phyloP scores from a whole-genome alignment of 73 alveolate species.

The Stentor roeselii region DNA sequence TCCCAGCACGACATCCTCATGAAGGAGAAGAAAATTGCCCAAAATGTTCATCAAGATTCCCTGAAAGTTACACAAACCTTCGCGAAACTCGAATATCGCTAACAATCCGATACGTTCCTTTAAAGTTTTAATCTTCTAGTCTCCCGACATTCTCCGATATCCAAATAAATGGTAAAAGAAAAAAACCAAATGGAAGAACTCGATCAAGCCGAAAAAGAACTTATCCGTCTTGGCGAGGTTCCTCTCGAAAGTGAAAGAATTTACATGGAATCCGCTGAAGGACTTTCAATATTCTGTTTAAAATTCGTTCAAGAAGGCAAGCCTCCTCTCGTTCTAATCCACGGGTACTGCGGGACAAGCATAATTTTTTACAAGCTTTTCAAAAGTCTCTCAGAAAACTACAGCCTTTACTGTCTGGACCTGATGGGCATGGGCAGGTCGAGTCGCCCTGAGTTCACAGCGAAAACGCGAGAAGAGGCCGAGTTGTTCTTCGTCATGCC shows the following conservation, averaged over 20 bases:
- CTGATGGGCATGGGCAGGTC: conserved; percentile 71
- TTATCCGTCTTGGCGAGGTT: not conserved
- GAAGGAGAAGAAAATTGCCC: not conserved
- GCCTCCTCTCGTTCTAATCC: conserved; percentile 30
- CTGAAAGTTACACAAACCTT: not conserved
- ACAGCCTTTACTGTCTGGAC: conserved; percentile 54
- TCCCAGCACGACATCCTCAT: not conserved
- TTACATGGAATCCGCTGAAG: not conserved
- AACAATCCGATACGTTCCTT: conserved; percentile 33
- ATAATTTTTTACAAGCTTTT: conserved; percentile 31
- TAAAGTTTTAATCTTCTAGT: too few relatives aligned
- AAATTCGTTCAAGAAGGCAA: not conserved
- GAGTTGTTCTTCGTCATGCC: conserved; percentile 60
- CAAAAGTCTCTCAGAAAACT: conserved; percentile 34
- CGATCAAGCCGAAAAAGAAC: not conserved
- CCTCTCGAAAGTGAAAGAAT: not conserved
- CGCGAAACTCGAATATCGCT: conserved; percentile 29
- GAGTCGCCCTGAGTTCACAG: conserved; percentile 47
- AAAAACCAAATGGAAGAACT: too few relatives aligned
- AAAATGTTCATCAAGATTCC: not conserved
- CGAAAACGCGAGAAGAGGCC: conserved; percentile 50
- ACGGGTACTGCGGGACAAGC: conserved; percentile 41
- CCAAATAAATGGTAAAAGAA: too few relatives aligned
- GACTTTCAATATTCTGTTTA: not conserved
- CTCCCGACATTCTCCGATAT: too few relatives aligned